These are phyloP conservation scores for Tilletiaria anomala DNA, from an alignment of 1,284 basidiomycete species.

Conservation along the genomic window DNA sequence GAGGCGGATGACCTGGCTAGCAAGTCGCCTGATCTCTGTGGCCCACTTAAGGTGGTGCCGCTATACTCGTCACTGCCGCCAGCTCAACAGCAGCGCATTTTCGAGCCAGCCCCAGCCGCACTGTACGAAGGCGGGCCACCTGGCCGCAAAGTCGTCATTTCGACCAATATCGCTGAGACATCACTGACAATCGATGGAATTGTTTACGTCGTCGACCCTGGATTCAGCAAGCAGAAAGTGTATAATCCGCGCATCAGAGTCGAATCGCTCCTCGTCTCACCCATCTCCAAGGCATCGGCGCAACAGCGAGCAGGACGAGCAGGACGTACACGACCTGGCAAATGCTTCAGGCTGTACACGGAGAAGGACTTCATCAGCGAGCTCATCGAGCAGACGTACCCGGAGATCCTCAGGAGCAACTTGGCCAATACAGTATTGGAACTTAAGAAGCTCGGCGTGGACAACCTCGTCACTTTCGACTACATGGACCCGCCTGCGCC, in stretches of 20 bases:
- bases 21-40: slow-evolving; percentile 34
- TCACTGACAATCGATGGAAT: slow-evolving; percentile 96
- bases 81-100: slow-evolving; percentile 85
- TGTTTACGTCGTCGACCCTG: slow-evolving; percentile 95
- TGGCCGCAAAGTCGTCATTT: slow-evolving; percentile 83
- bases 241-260: slow-evolving; percentile 94
- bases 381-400: slow-evolving; percentile 89
- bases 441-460: slow-evolving; percentile 72
- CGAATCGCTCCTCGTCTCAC: slow-evolving; percentile 80
- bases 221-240: slow-evolving; percentile 92
- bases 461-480: slow-evolving; percentile 52
- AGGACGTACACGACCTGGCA: slow-evolving; percentile 85
- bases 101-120: slow-evolving; percentile 64
- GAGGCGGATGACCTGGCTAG: slow-evolving; percentile 44
- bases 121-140: slow-evolving; percentile 56
- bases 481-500: slow-evolving; percentile 67
- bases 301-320: slow-evolving; percentile 93
- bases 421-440: slow-evolving; percentile 86
- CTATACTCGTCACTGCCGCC: slow-evolving; percentile 87
- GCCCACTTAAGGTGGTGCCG: slow-evolving; percentile 74
- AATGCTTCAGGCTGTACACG: slow-evolving; percentile 92
- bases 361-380: slow-evolving; percentile 79
- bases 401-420: slow-evolving; percentile 73
- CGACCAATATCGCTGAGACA: slow-evolving; percentile 96
- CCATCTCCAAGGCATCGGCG: slow-evolving; percentile 90